phyloP scores from a whole-genome alignment of 352 stramenopile species.

The Pythium phragmiticola region DNA sequence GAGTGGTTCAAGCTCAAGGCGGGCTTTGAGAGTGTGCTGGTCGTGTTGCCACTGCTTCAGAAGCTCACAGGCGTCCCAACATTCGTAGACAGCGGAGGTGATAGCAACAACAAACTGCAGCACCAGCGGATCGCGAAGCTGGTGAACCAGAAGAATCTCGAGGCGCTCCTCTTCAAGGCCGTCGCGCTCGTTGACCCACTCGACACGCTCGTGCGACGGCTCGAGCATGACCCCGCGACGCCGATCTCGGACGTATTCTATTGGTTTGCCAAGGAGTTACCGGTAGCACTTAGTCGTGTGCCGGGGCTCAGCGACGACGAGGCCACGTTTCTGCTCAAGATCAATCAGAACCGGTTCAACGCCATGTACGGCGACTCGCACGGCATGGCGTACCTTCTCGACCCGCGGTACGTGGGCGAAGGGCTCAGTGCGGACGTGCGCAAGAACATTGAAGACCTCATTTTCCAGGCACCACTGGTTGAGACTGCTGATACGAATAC shows the following conservation, averaged over 20 bases:
- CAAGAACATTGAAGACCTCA: conserved; percentile 34
- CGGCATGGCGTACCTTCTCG: conserved; percentile 32
- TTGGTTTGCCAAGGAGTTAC: conserved; percentile 31
- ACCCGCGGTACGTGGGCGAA: conserved; percentile 42
- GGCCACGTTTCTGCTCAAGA: conserved; percentile 15
- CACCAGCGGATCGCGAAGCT: background rate
- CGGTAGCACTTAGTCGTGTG: conserved; percentile 20
- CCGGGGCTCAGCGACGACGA: conserved; percentile 14
- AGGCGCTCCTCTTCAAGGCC: conserved; percentile 24
- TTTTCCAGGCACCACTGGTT: conserved; percentile 28
- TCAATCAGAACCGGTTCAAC: conserved; percentile 32
- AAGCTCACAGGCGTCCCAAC: background rate
- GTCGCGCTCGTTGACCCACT: conserved; percentile 27
- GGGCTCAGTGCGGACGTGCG: conserved; percentile 36
- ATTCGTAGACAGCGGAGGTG: conserved; percentile 8
- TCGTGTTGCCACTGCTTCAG: conserved; percentile 13
- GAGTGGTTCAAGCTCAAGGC: conserved; percentile 22
- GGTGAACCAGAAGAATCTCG: background rate
- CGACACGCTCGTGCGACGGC: conserved; percentile 1
- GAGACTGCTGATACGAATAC: background rate
- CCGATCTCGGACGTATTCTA: conserved; percentile 35
- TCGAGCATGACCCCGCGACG: conserved; percentile 15
- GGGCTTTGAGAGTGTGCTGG: conserved; percentile 23
- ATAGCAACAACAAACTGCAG: background rate
- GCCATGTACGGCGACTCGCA: conserved; percentile 27